Base-by-base conservation (phyloP, 768 basidiomycete species). In the Termitomyces sp. region DNA sequence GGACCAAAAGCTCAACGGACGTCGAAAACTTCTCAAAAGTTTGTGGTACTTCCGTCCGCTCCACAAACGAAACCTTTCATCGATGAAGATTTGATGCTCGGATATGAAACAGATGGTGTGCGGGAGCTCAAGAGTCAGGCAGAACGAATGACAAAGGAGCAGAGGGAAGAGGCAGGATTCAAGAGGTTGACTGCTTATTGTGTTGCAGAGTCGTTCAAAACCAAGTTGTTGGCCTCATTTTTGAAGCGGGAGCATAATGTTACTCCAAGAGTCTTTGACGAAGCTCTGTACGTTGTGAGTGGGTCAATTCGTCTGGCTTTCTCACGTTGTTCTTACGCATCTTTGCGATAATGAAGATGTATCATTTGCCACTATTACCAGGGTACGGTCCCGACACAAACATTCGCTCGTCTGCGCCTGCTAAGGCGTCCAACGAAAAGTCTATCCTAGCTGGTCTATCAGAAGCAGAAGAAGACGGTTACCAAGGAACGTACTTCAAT, bases 191-290 rank as follows among this genome's bases (percentile, higher is more conserved):
- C 95, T 0, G 94, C 93, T 3, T 98, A 96, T 72, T 96, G 90
- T 65, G 80, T 94, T 6, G 91, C 92, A 7, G 94, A 96, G 66
- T 83, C 83, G 7, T 88, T 96, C 72, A 86, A 87, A 70, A 89
- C 92, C 84, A 95, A 93, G 72, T 75, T 91, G 0, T 75, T 97
- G 25, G 86, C 89, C 11, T 86, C 88, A 2, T 96, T 95, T 69
- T 70, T 97, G 70, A 96, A 96, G 74, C 79, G 96, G 56, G 96
- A 98, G 70, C 96, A 98, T 71, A 96, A 95, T 58, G 94, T 96
- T 11, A 80, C 76, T 10, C 93, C 88, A 1, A 80, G 96, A 61
- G 83, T 93, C 0, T 98, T 93, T 66, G 96, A 97, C 71, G 96
- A 98, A 74, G 95, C 94, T 0, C 74, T 96, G 62, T 97, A 97